Percentiles rank a stretch among this genome's conserved stretches.
Evolutionary conservation across 2,329 filamentous ascomycete species (phyloP).

Genomic region (Raffaelea arxii): DNA sequence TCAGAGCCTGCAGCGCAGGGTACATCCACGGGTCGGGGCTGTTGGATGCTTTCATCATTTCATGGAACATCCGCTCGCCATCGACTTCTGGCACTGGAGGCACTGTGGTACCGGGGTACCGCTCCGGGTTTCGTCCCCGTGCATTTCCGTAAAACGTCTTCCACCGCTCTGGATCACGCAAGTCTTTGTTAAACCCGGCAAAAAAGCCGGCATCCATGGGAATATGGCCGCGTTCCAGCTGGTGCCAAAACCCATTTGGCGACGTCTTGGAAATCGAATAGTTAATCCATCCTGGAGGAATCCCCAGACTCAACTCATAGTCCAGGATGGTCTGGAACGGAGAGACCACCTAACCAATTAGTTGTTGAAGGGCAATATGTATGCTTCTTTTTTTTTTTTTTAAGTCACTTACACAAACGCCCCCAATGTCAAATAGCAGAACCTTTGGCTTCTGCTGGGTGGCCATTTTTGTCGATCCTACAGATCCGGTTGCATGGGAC

Average conservation of each 20-base stretch:
- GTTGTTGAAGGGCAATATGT: constrained; percentile 4
- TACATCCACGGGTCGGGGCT: constrained; percentile 79
- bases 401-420: constrained; percentile 72
- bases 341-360: constrained; percentile 72
- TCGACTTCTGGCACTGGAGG: constrained; percentile 66
- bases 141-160: constrained; percentile 45
- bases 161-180: constrained; percentile 61
- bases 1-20: constrained; percentile 65
- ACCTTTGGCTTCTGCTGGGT: constrained; percentile 52
- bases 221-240: constrained; percentile 75
- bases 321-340: constrained; percentile 90
- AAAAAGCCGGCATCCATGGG: constrained; percentile 69
- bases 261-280: constrained; percentile 72
- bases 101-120: too few relatives aligned
- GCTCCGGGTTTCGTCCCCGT: constrained; percentile 16
- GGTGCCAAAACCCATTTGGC: constrained; percentile 78
- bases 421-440: constrained; percentile 89
- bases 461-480: constrained; percentile 30
- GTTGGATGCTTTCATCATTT: constrained; percentile 73
- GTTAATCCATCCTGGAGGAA: constrained; percentile 87
- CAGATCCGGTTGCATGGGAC: too few relatives aligned
- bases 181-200: constrained; percentile 61
- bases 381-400: background rate
- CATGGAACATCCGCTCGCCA: constrained; percentile 71
- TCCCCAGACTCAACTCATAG: constrained; percentile 67